Evolutionary conservation across 2,329 filamentous ascomycete species (phyloP), one percentile per base, ranked within the genome.

Genomic region (Pyrenophora tritici-repentis): DNA sequence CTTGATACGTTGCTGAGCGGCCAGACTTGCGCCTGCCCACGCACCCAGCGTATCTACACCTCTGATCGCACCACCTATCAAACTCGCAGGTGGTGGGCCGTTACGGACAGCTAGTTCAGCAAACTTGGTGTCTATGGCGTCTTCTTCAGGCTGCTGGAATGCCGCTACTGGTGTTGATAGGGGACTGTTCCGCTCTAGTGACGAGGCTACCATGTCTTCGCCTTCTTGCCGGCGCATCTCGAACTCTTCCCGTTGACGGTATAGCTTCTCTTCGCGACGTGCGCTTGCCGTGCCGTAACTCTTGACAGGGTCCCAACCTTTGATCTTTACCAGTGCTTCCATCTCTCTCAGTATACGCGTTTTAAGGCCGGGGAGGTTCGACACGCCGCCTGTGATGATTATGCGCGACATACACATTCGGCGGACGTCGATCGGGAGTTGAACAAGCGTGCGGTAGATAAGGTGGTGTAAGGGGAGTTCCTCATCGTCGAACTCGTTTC

Each of bases 341-440:
- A 97, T 75, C 63, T 97, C 92, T 49, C 88, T 83, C 26, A 96
- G 75, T 32, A 96, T 81, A 20, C 93, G 85, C 18, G 82, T 80
- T 59, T 90, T 91, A 20, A 99, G 76, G 1, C 94, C 94, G 0
- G 92, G 82, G 7, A 97, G 85, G 20, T 83, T 83, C 5, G 91
- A 86, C 40, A 88, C 88, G 2, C 91, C 91, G 26, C 94, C 94
- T 0, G 87, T 88, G 66, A 99, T 89, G 13, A 96, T 79, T 38
- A 97, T 89, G 33, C 93, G 88, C 1, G 91, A 86, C 86, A 97
- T 94, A 72, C 93, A 97, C 4, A 87, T 76, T 1, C 89, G 87
- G 18, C 94, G 86, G 3, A 92, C 86, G 72, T 99, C 94, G 3
- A 93, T 76, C 0, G 91, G 89, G 1, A 97, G 79, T 6, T 84